A percentile compares a stretch with the other conserved stretches of the same genome.
phyloP scores from a whole-genome alignment of 495 filamentous ascomycete species.

The Neurospora africana region DNA sequence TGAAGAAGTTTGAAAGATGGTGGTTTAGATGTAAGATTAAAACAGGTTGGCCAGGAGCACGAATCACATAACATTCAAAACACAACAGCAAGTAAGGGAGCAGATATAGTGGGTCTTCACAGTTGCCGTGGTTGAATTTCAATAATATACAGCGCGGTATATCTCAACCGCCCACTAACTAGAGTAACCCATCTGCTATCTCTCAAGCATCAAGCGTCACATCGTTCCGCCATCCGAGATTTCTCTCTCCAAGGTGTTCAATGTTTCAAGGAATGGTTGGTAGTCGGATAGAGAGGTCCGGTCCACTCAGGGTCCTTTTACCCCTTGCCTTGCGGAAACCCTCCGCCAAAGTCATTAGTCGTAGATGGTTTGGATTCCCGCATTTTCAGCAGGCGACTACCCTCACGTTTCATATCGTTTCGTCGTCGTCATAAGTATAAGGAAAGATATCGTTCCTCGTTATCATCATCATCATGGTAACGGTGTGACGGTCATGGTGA shows the following conservation, averaged over 20 bases:
- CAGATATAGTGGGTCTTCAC: not conserved
- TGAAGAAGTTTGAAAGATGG: not conserved
- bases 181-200: not conserved
- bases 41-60: not conserved
- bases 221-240: not conserved
- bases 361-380: slow-evolving; percentile 18
- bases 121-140: not conserved
- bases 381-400: slow-evolving; percentile 13
- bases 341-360: slow-evolving; percentile 13
- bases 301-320: not conserved
- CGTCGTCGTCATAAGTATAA: not conserved
- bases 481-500: not conserved
- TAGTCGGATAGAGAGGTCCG: slow-evolving; percentile 18
- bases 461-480: not conserved
- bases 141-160: slow-evolving; percentile 12
- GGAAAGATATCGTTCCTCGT: not conserved
- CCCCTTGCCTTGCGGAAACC: not conserved
- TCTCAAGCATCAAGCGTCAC: not conserved
- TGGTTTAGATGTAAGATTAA: not conserved
- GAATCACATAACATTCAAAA: not conserved
- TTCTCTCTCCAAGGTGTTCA: not conserved
- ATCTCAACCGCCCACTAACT: not conserved
- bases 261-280: slow-evolving; percentile 1
- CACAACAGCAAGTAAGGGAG: not conserved
- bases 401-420: slow-evolving; percentile 3